These are phyloP conservation scores for Lichtheimia hyalospora DNA, from an alignment of 371 early-diverging fungal species.

Conservation along the genomic window DNA sequence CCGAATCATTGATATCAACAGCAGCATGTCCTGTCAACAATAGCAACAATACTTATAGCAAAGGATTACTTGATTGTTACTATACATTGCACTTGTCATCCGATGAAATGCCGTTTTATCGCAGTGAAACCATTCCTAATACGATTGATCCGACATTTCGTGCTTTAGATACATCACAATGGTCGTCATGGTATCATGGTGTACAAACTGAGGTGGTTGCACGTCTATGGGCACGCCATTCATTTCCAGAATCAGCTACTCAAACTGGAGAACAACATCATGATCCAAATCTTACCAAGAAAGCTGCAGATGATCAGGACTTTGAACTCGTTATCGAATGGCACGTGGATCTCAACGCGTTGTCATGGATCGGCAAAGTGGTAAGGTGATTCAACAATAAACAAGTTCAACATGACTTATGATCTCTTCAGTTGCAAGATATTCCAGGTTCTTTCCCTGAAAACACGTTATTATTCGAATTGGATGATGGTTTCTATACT, in stretches of 20 bases:
- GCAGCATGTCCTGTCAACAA: not conserved
- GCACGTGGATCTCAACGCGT: conserved; percentile 49
- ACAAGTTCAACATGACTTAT: not conserved
- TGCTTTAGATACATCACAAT: conserved; percentile 20
- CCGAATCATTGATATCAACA: not conserved
- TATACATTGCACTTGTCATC: conserved; percentile 24
- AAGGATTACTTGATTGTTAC: conserved; percentile 33
- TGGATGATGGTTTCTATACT: conserved; percentile 60
- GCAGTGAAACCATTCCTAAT: conserved; percentile 44
- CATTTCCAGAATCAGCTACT: conserved; percentile 40
- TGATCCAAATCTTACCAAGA: no score
- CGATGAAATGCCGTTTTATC: conserved; percentile 30
- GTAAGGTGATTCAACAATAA: conserved; percentile 17
- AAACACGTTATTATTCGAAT: conserved; percentile 53
- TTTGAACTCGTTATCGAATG: conserved; percentile 50
- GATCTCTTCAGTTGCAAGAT: conserved; percentile 28
- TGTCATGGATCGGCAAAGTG: conserved; percentile 46
- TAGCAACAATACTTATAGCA: not conserved
- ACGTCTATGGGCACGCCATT: conserved; percentile 49
- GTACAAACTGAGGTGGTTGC: conserved; percentile 30
- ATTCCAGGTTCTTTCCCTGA: conserved; percentile 43
- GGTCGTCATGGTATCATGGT: conserved; percentile 33
- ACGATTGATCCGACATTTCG: conserved; percentile 43
- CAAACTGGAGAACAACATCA: not conserved
- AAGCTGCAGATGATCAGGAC: conserved; percentile 13